Conservation (phyloP, 2,329 filamentous ascomycete genomes). For the Delphinella strobiligena region DNA sequence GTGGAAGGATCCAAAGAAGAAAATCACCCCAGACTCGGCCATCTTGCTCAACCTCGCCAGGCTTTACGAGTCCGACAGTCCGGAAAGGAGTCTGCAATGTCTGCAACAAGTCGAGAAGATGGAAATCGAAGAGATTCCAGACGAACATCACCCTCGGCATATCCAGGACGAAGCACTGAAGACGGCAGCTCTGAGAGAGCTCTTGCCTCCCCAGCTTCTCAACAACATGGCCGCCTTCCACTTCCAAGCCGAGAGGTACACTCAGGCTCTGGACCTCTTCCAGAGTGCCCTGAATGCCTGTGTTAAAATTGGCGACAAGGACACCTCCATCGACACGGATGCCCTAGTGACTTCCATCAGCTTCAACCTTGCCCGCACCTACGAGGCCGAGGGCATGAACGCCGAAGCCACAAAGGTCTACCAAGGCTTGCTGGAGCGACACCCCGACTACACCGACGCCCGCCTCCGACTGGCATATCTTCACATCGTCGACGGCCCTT, state of each 20-base stretch:
- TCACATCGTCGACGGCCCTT: conserved; percentile 65
- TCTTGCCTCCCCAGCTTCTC: conserved; percentile 76
- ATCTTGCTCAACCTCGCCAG: conserved; percentile 86
- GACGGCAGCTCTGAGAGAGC: conserved; percentile 52
- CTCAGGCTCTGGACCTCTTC: conserved; percentile 73
- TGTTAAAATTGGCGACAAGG: conserved; percentile 64
- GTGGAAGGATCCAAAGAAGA: conserved; percentile 91
- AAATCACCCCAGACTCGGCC: conserved; percentile 65
- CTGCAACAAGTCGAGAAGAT: conserved; percentile 85
- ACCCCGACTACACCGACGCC: conserved; percentile 84
- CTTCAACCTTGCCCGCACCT: conserved; percentile 89
- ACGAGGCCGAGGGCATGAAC: conserved; percentile 69
- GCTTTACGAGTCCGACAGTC: conserved; percentile 73
- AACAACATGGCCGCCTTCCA: conserved; percentile 98
- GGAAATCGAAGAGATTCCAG: conserved; percentile 66
- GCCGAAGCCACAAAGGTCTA: conserved; percentile 84
- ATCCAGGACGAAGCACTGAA: conserved; percentile 23
- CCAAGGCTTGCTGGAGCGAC: conserved; percentile 69
- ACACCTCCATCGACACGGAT: conserved; percentile 65
- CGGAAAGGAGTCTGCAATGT: conserved; percentile 86
- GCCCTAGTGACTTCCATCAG: conserved; percentile 90
- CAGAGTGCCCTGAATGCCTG: conserved; percentile 85
- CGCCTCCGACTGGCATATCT: conserved; percentile 83
- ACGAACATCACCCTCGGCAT: conserved; percentile 49
- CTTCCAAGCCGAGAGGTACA: conserved; percentile 74